Conservation (phyloP, 129 eudicot species). For the Flaveria ramosissima region DNA sequence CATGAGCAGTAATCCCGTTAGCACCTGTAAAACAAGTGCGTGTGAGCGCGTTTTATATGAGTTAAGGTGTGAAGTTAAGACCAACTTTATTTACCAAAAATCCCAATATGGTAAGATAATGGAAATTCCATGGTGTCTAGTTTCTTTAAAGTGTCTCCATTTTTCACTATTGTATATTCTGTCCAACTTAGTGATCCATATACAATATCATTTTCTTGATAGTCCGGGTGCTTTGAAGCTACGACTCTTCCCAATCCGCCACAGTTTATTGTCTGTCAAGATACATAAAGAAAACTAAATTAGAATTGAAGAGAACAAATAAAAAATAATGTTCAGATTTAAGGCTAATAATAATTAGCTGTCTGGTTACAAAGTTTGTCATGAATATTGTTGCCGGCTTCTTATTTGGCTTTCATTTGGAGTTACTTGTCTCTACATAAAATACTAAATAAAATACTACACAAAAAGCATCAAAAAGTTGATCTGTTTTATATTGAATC, state of each 20-base stretch:
- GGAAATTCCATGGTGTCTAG: conserved; percentile 57
- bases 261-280: conserved; percentile 46
- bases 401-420: too few species aligned
- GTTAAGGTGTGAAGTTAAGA: not conserved
- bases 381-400: too few species aligned
- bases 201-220: conserved; percentile 56
- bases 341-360: not conserved
- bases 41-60: not conserved
- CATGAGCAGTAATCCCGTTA: conserved; percentile 72
- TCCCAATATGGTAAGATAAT: conserved; percentile 59
- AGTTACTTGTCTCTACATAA: too few species aligned
- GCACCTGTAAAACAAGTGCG: conserved; percentile 34
- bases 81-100: conserved; percentile 38
- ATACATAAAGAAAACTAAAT: not conserved
- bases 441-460: too few species aligned
- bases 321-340: not conserved
- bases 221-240: conserved; percentile 50
- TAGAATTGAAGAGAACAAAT: not conserved
- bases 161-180: conserved; percentile 46
- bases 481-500: too few species aligned
- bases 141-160: conserved; percentile 43
- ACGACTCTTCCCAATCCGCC: conserved; percentile 68
- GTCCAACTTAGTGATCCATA: conserved; percentile 55
- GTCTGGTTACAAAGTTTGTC: too few species aligned
- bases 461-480: too few species aligned